Conservation (phyloP, 352 stramenopile genomes). For the Phytopythium oedochilum region DNA sequence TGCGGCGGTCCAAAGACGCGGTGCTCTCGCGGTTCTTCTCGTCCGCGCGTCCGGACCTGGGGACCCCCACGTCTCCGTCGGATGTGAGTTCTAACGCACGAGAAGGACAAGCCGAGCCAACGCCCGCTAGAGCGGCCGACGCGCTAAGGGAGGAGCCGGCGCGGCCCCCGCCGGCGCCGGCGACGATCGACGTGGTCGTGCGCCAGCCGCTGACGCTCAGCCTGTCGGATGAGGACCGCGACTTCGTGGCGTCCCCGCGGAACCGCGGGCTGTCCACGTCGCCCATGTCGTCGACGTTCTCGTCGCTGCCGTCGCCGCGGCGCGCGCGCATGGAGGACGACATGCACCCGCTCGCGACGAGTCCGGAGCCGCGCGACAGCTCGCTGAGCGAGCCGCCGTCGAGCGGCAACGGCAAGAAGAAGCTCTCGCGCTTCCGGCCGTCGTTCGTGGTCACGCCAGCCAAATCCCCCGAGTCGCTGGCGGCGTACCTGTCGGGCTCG, state of each 20-base stretch:
- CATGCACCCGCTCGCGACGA: constrained; percentile 4
- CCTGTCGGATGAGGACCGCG: constrained; percentile 4
- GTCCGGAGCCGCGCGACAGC: constrained; percentile 6
- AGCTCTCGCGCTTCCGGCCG: constrained; percentile 31
- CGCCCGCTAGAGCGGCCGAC: neutral
- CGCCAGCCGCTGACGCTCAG: neutral
- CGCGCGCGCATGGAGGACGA: constrained; percentile 5
- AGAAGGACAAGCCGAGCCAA: no score
- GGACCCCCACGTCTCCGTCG: neutral
- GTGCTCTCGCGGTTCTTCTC: constrained; percentile 7
- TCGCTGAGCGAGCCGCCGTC: neutral
- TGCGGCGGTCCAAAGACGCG: neutral
- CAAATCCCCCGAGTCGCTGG: constrained; percentile 12
- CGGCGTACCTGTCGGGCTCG: constrained; percentile 26
- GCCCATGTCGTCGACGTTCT: constrained; percentile 10
- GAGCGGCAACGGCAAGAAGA: constrained; percentile 9
- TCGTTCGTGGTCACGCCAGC: constrained; percentile 16
- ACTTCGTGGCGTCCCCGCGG: constrained; percentile 5
- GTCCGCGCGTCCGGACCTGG: neutral
- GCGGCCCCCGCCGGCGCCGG: neutral
- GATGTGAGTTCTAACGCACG: neutral
- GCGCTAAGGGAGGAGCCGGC: no score
- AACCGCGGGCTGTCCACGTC: neutral
- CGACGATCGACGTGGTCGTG: constrained; percentile 5
- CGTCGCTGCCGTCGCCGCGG: constrained; percentile 7